Conservation (phyloP, 169 alveolate genomes). For the Cryptosporidium tyzzeri region DNA sequence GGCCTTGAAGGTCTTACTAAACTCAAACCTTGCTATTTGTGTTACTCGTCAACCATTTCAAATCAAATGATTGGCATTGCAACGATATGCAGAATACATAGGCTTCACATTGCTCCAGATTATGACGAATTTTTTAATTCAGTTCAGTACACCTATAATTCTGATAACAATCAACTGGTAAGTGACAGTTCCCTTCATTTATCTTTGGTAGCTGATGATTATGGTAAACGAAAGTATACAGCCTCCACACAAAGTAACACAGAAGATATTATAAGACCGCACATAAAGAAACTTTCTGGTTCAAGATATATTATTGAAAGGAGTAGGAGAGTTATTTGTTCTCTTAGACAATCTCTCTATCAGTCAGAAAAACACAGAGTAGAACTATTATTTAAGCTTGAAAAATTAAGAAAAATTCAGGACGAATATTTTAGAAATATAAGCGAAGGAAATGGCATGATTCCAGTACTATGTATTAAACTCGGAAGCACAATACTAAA, state of each 20-base stretch:
- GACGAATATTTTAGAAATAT: constrained; percentile 57
- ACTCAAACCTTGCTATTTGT: constrained; percentile 72
- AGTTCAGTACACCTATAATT: constrained; percentile 25
- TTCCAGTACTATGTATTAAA: constrained; percentile 47
- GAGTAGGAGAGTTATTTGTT: constrained; percentile 34
- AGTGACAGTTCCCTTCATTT: constrained; percentile 1
- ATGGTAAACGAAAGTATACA: background rate
- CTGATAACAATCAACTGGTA: background rate
- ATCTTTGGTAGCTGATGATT: constrained; percentile 32
- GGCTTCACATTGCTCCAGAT: constrained; percentile 69
- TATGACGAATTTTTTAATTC: constrained; percentile 66
- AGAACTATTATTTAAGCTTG: constrained; percentile 41
- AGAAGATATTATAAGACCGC: constrained; percentile 8
- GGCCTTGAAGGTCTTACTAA: constrained; percentile 60
- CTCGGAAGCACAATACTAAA: constrained; percentile 54
- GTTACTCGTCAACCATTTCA: constrained; percentile 33
- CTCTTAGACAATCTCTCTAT: constrained; percentile 45
- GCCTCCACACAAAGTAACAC: background rate
- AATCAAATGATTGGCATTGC: constrained; percentile 46
- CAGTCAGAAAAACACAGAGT: constrained; percentile 63
- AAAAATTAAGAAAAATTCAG: constrained; percentile 44
- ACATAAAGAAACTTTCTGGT: constrained; percentile 24
- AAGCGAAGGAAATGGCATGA: constrained; percentile 55
- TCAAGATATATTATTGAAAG: constrained; percentile 48
- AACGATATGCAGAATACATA: constrained; percentile 59